Evolutionary conservation across 176 grass and related monocot species (phyloP).

Genomic region (Melocanna baccifera): DNA sequence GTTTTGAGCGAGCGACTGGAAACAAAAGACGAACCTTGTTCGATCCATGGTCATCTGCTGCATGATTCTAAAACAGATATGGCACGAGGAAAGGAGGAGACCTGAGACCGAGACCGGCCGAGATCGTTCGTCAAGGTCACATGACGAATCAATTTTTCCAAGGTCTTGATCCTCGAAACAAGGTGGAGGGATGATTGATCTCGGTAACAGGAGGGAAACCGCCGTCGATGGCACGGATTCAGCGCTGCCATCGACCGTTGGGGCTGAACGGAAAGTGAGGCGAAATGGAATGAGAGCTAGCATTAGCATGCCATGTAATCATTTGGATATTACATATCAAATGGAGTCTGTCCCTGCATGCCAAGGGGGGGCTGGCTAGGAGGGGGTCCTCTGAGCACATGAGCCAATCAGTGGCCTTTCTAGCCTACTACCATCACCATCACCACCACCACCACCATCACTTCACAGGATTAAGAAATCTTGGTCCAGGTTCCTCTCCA

Average conservation of each 20-base stretch:
- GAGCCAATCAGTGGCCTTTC: conserved; percentile 33
- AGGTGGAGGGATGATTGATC: conserved; percentile 34
- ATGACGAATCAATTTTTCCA: conserved; percentile 28
- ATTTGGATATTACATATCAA: conserved; percentile 39
- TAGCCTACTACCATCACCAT: background rate
- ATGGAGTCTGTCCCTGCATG: background rate
- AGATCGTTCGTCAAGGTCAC: conserved; percentile 20
- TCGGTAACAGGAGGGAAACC: conserved; percentile 34
- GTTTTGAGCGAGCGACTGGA: background rate
- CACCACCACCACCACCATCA: background rate
- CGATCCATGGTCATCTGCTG: background rate
- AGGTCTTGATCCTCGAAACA: conserved; percentile 23
- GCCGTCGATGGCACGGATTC: conserved; percentile 9
- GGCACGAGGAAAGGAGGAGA: background rate
- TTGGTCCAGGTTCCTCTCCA: conserved; percentile 2
- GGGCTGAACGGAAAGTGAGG: background rate
- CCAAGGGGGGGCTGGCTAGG: background rate
- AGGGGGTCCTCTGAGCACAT: conserved; percentile 18
- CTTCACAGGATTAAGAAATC: conserved; percentile 30
- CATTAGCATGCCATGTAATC: conserved; percentile 34
- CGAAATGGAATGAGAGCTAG: background rate
- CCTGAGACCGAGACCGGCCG: no score
- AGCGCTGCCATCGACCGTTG: conserved; percentile 34
- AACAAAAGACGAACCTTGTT: background rate
- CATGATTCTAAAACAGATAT: conserved; percentile 14